A percentile compares a stretch with the other conserved stretches of the same genome.
These are phyloP conservation scores for Thinopyrum elongatum DNA, from an alignment of 176 grass and related monocot species.

Conservation along the genomic window DNA sequence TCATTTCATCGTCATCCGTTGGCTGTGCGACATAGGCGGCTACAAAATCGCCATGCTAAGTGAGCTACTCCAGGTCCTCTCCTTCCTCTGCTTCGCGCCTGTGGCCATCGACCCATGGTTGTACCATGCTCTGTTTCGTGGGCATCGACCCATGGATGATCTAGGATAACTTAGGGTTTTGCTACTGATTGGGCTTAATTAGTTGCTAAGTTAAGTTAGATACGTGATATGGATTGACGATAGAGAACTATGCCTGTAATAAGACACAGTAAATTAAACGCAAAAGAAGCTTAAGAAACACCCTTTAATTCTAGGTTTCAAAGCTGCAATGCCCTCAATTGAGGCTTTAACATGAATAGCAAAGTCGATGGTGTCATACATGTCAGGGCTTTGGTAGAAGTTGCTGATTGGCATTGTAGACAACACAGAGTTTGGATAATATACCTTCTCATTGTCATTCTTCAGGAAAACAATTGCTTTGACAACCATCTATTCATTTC, in stretches of 20 bases:
- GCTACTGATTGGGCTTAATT: too few species aligned
- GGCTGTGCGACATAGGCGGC: too few species aligned
- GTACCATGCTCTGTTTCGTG: too few species aligned
- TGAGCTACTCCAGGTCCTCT: too few species aligned
- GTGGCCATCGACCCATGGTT: too few species aligned
- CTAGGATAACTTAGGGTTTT: too few species aligned
- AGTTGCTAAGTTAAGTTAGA: neutral
- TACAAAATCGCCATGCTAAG: too few species aligned
- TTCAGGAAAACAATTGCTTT: slow-evolving; percentile 68
- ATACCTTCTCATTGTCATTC: slow-evolving; percentile 90
- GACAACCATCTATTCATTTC: slow-evolving; percentile 99
- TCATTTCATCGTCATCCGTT: too few species aligned
- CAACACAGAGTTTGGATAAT: slow-evolving; percentile 89
- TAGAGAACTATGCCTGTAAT: neutral
- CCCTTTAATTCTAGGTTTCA: slow-evolving; percentile 83
- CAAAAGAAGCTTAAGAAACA: slow-evolving; percentile 24
- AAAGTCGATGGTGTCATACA: slow-evolving; percentile 69
- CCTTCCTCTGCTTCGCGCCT: too few species aligned
- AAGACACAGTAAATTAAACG: neutral
- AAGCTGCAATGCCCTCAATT: slow-evolving; percentile 57
- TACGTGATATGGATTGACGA: neutral
- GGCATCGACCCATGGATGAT: too few species aligned
- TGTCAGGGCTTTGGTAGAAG: slow-evolving; percentile 92
- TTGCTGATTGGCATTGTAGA: slow-evolving; percentile 90
- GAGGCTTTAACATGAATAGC: slow-evolving; percentile 80